Evolutionary conservation across 257 asterid genomes (phyloP).

Genomic region (Paulownia fortunei): DNA sequence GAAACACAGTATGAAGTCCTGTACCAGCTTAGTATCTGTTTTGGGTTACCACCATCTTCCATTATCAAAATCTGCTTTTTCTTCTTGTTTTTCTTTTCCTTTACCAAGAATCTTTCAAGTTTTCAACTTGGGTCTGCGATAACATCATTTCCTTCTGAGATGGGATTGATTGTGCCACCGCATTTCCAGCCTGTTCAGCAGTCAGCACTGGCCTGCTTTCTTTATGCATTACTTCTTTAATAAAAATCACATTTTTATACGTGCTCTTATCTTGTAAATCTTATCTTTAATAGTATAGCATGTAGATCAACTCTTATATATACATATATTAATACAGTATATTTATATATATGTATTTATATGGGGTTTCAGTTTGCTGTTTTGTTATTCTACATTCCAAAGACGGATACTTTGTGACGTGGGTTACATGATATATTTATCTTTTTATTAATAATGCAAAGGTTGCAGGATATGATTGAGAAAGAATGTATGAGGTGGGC

Average conservation of each 20-base stretch:
- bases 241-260: background rate
- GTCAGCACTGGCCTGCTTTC: background rate
- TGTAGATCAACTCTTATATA: background rate
- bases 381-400: background rate
- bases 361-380: background rate
- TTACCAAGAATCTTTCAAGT: slow-evolving; percentile 5
- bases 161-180: slow-evolving; percentile 5
- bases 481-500: slow-evolving; percentile 69
- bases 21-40: background rate
- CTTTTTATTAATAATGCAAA: slow-evolving; percentile 16
- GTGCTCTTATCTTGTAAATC: background rate
- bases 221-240: background rate
- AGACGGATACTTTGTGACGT: background rate
- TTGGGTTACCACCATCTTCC: no score
- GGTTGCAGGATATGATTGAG: slow-evolving; percentile 61
- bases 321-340: background rate
- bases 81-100: background rate
- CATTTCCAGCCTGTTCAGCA: slow-evolving; percentile 28
- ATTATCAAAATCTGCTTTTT: background rate
- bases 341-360: background rate
- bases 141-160: background rate
- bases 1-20: background rate
- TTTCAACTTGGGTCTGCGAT: background rate
- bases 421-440: slow-evolving; percentile 1
- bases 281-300: background rate